Percentiles rank a stretch among this genome's conserved stretches.
Evolutionary conservation across 2,329 filamentous ascomycete genomes (phyloP).

Genomic region (Tolypocladium album): DNA sequence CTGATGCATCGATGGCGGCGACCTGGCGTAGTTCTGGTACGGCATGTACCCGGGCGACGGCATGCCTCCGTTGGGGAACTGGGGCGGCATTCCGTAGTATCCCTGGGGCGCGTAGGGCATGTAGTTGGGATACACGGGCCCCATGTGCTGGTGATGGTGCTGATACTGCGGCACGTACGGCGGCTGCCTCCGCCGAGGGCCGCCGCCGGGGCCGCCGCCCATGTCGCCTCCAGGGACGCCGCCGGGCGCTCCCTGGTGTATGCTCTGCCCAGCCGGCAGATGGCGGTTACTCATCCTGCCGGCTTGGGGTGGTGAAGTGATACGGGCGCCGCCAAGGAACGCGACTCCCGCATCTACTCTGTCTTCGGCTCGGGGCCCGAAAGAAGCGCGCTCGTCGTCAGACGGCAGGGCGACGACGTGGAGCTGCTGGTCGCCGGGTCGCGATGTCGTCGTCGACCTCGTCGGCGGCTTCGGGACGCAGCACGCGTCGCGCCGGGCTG

Average conservation of each 20-base stretch:
- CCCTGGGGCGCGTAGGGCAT: constrained; percentile 35
- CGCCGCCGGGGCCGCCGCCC: constrained; percentile 22
- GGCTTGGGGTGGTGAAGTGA: constrained; percentile 40
- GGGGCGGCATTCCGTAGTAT: constrained; percentile 46
- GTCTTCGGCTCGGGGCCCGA: constrained; percentile 5
- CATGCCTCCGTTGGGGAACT: constrained; percentile 43
- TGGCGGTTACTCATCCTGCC: constrained; percentile 69
- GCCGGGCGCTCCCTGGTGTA: constrained; percentile 31
- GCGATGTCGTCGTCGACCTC: not conserved
- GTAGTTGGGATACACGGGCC: constrained; percentile 40
- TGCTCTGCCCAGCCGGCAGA: constrained; percentile 66
- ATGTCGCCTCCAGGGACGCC: constrained; percentile 23
- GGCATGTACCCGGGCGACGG: constrained; percentile 35
- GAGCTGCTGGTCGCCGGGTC: not conserved
- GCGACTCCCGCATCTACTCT: constrained; percentile 20
- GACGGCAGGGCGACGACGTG: not conserved
- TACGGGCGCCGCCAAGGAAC: constrained; percentile 21
- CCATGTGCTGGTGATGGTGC: constrained; percentile 32
- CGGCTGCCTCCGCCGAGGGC: constrained; percentile 25
- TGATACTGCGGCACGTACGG: constrained; percentile 27
- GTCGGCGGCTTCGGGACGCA: not conserved
- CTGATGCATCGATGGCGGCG: constrained; percentile 41
- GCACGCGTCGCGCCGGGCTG: not conserved
- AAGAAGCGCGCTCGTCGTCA: not conserved
- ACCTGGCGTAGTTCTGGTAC: constrained; percentile 37